Evolutionary conservation across 768 basidiomycete genomes (phyloP).

Genomic region (Panus rudis): DNA sequence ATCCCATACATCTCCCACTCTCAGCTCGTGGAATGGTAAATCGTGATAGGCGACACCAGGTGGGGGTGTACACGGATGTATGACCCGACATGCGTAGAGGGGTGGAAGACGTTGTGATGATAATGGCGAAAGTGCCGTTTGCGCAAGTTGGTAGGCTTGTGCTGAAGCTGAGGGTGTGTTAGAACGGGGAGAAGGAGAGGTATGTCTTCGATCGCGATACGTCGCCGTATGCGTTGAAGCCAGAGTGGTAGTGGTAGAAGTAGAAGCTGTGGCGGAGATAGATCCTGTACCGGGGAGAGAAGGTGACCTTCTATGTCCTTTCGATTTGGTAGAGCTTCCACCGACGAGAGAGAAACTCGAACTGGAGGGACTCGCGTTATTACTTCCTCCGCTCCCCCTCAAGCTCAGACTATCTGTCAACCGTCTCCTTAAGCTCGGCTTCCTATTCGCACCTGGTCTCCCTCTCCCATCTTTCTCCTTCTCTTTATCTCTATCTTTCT

Average conservation of each 20-base stretch:
- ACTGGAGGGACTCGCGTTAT: too few species aligned
- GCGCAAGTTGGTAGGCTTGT: not conserved
- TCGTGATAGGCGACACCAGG: slow-evolving; percentile 58
- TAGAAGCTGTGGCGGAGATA: not conserved
- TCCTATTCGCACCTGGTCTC: too few species aligned
- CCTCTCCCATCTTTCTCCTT: too few species aligned
- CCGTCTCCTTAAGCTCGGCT: slow-evolving; percentile 21
- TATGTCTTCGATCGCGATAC: too few species aligned
- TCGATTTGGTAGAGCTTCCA: slow-evolving; percentile 7
- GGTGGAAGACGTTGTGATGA: slow-evolving; percentile 20
- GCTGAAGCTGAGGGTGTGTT: not conserved
- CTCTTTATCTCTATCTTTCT: too few species aligned
- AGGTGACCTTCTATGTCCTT: slow-evolving; percentile 18
- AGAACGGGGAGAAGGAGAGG: slow-evolving; percentile 5
- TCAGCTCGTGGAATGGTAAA: slow-evolving; percentile 72
- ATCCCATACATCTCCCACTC: slow-evolving; percentile 53
- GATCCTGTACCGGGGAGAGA: slow-evolving; percentile 11
- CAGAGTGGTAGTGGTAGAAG: slow-evolving; percentile 5
- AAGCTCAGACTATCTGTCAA: slow-evolving; percentile 17
- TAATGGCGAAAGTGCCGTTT: too few species aligned
- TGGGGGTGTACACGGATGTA: slow-evolving; percentile 65
- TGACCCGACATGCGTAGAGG: slow-evolving; percentile 60
- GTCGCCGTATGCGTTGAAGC: too few species aligned
- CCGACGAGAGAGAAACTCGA: too few species aligned
- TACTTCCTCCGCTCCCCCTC: too few species aligned